phyloP scores from a whole-genome alignment of 176 grass and related monocot genomes.

The Triticum dicoccoides region DNA sequence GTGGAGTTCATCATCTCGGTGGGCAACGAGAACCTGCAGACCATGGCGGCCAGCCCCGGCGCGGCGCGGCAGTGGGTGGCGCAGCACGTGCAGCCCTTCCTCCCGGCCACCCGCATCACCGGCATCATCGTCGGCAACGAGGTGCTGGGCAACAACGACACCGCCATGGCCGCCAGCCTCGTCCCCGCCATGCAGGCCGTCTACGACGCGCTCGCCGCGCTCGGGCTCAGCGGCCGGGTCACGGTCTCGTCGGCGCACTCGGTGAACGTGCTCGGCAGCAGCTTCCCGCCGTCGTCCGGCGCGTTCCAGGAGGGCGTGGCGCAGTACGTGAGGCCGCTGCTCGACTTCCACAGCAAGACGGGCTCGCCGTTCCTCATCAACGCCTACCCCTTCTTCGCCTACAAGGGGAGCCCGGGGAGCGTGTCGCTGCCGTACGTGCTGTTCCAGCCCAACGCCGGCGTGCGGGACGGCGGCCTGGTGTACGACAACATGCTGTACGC shows the following conservation, averaged over 20 bases:
- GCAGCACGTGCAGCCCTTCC: conserved; percentile 63
- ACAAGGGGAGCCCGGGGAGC: conserved; percentile 44
- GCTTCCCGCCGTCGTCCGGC: conserved; percentile 72
- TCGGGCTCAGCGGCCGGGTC: conserved; percentile 40
- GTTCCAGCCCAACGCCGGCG: conserved; percentile 71
- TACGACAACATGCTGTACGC: conserved; percentile 96
- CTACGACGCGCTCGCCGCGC: conserved; percentile 41
- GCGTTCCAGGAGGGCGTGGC: conserved; percentile 53
- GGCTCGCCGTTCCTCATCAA: conserved; percentile 66
- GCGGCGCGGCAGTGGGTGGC: conserved; percentile 63
- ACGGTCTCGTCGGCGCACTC: conserved; percentile 73
- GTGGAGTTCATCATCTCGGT: conserved; percentile 81
- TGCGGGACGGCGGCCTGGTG: conserved; percentile 31
- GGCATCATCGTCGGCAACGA: conserved; percentile 87
- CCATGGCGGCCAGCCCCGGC: conserved; percentile 30
- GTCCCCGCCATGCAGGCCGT: conserved; percentile 73
- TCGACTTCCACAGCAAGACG: conserved; percentile 57
- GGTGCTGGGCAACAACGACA: conserved; percentile 55
- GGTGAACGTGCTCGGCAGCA: conserved; percentile 48
- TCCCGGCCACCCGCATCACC: conserved; percentile 66
- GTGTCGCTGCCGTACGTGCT: conserved; percentile 81
- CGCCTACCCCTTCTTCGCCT: conserved; percentile 80
- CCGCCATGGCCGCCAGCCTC: conserved; percentile 45
- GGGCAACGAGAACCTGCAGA: conserved; percentile 61
- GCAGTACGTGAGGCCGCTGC: conserved; percentile 63